A percentile compares a stretch with the other conserved stretches of the same genome.
phyloP scores from a whole-genome alignment of 1,284 basidiomycete species.

The Puccinia brachypodii region DNA sequence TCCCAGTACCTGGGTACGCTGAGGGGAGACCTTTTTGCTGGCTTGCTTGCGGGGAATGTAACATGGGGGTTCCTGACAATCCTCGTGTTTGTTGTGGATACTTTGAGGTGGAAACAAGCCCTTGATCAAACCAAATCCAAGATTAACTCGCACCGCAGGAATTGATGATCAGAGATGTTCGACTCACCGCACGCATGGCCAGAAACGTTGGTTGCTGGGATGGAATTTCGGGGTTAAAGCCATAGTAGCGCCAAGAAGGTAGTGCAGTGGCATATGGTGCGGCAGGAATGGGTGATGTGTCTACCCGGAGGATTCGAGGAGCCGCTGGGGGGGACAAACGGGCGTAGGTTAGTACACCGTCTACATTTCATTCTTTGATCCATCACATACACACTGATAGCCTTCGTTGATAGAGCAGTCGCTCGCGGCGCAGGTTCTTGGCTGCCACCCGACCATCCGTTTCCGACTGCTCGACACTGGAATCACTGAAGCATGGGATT shows the following conservation, averaged over 20 bases:
- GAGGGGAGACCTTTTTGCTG: neutral
- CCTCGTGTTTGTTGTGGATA: neutral
- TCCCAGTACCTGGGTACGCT: conserved; percentile 16
- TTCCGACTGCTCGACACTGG: conserved; percentile 32
- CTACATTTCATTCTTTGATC: neutral
- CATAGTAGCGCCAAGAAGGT: conserved; percentile 36
- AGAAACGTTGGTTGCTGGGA: conserved; percentile 29
- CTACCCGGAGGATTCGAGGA: conserved; percentile 11
- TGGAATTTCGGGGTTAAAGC: conserved; percentile 14
- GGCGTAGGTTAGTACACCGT: neutral
- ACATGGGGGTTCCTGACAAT: neutral
- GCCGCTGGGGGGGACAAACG: conserved; percentile 1
- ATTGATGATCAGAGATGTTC: neutral
- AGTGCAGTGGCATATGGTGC: conserved; percentile 27
- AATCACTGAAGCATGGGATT: neutral
- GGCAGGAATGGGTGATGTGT: conserved; percentile 14
- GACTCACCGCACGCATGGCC: conserved; percentile 26
- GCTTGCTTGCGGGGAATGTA: neutral
- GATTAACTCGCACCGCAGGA: neutral
- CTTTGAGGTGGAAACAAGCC: conserved; percentile 33
- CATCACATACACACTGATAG: conserved; percentile 31
- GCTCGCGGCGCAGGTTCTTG: conserved; percentile 21
- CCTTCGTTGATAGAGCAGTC: conserved; percentile 27
- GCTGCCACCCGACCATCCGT: conserved; percentile 37
- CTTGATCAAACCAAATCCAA: neutral